These are phyloP conservation scores for Gillenia trifoliata DNA, from an alignment of 306 rosid genomes.

Conservation along the genomic window DNA sequence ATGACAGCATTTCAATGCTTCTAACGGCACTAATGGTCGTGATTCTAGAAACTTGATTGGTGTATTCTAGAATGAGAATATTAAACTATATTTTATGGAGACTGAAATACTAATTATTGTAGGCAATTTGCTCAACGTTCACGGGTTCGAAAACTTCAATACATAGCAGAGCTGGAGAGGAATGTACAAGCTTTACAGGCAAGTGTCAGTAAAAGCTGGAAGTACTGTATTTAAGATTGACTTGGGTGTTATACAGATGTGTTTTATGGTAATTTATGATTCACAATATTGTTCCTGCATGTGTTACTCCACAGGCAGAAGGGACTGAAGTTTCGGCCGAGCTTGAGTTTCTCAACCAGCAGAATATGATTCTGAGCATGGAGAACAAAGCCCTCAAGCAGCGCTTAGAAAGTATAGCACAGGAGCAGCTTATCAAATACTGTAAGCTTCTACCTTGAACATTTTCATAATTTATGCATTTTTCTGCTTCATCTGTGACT, in stretches of 20 bases:
- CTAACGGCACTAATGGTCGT: background rate
- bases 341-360: conserved; percentile 95
- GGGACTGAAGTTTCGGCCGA: conserved; percentile 94
- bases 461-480: conserved; percentile 6
- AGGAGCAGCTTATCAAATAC: conserved; percentile 92
- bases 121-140: conserved; percentile 99
- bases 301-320: conserved; percentile 59
- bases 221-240: background rate
- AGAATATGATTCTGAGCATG: conserved; percentile 83
- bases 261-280: background rate
- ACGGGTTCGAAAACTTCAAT: conserved; percentile 94
- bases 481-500: background rate
- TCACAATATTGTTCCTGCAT: conserved; percentile 12
- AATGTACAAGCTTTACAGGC: conserved; percentile 94
- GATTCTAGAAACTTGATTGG: background rate
- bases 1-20: too few species aligned
- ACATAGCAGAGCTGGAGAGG: conserved; percentile 97
- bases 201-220: conserved; percentile 35
- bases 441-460: conserved; percentile 48
- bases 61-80: conserved; percentile 5
- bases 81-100: background rate
- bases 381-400: conserved; percentile 98
- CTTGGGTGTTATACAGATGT: background rate
- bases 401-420: conserved; percentile 85
- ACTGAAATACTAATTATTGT: conserved; percentile 33